These are phyloP conservation scores for Trametes polyzona DNA, from an alignment of 1,284 basidiomycete species.

Conservation along the genomic window DNA sequence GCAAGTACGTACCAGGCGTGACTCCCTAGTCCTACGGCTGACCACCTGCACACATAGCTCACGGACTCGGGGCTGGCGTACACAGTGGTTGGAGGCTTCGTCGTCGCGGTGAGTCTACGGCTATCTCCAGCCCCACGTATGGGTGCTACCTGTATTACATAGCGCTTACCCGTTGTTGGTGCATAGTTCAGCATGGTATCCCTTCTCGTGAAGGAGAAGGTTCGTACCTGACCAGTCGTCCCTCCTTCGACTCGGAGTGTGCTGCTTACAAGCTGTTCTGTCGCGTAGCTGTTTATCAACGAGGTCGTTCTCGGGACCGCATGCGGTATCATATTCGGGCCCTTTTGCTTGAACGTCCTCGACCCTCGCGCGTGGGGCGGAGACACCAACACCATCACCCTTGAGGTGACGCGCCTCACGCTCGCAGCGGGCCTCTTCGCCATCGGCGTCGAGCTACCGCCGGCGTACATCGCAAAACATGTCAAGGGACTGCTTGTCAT, in stretches of 20 bases:
- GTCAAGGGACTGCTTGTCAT: conserved; percentile 61
- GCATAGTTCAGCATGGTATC: conserved; percentile 85
- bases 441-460: conserved; percentile 75
- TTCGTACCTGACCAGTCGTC: no score
- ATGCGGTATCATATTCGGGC: conserved; percentile 77
- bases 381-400: conserved; percentile 62
- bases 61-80: conserved; percentile 62
- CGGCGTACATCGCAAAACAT: conserved; percentile 66
- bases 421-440: conserved; percentile 73
- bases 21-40: no score
- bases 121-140: neutral
- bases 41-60: no score
- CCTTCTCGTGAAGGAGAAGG: conserved; percentile 82
- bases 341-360: conserved; percentile 76
- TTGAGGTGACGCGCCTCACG: conserved; percentile 78
- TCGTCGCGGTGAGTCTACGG: conserved; percentile 55
- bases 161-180: conserved; percentile 1
- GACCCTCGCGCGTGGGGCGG: conserved; percentile 79
- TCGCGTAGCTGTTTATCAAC: conserved; percentile 76
- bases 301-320: conserved; percentile 91
- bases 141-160: no score
- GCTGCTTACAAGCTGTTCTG: neutral
- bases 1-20: no score
- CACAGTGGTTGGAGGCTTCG: conserved; percentile 80
- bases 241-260: no score